Evolutionary conservation across 2,329 filamentous ascomycete genomes (phyloP).

Genomic region (Lachnum nothofagi): DNA sequence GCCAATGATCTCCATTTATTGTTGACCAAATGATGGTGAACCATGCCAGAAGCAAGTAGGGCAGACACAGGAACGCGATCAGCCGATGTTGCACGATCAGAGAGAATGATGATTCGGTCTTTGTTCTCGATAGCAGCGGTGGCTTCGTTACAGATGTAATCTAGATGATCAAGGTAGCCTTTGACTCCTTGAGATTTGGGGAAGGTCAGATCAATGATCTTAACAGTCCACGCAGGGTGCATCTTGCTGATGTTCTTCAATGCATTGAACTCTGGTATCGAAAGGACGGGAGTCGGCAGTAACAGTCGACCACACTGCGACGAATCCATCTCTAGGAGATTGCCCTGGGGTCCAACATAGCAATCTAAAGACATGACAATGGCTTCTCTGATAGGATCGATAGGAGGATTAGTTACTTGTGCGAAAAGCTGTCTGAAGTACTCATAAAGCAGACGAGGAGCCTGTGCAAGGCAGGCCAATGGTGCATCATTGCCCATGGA

Average conservation of each 20-base stretch:
- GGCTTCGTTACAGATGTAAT: constrained; percentile 79
- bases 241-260: constrained; percentile 70
- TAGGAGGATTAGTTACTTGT: constrained; percentile 95
- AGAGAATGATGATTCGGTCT: constrained; percentile 82
- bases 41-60: constrained; percentile 82
- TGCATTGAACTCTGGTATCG: constrained; percentile 85
- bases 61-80: constrained; percentile 82
- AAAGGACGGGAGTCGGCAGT: constrained; percentile 82
- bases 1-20: constrained; percentile 93
- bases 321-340: constrained; percentile 87
- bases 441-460: constrained; percentile 84
- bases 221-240: constrained; percentile 78
- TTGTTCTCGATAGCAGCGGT: constrained; percentile 77
- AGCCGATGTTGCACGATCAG: constrained; percentile 77
- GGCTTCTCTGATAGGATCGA: constrained; percentile 93
- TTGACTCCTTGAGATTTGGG: constrained; percentile 75
- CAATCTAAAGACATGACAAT: constrained; percentile 98
- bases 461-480: constrained; percentile 82
- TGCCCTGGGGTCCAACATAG: constrained; percentile 93
- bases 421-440: constrained; percentile 98
- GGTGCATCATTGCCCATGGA: constrained; percentile 98
- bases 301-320: constrained; percentile 82
- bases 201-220: constrained; percentile 88
- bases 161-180: constrained; percentile 82
- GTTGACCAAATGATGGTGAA: constrained; percentile 89